These are phyloP conservation scores for Casaregolazyma lundiana DNA, from an alignment of 1,139 yeast genomes.

Conservation along the genomic window DNA sequence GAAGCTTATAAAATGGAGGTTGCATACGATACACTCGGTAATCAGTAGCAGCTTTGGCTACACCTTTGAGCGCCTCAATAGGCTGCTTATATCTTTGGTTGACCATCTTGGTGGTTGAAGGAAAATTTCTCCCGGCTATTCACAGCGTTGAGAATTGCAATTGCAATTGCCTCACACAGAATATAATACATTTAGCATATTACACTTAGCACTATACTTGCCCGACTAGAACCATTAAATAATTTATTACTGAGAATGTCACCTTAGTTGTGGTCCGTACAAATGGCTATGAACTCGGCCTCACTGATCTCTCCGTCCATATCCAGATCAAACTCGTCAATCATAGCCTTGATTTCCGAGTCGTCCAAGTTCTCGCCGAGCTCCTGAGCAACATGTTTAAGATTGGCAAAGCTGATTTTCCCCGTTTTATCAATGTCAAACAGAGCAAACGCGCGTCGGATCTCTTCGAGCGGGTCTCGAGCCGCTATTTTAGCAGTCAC, in stretches of 20 bases:
- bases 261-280: conserved; percentile 49
- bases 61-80: conserved; percentile 22
- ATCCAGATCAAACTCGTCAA: conserved; percentile 94
- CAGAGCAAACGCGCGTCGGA: conserved; percentile 79
- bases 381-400: conserved; percentile 87
- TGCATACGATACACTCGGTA: conserved; percentile 18
- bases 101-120: conserved; percentile 15
- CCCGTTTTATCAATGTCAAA: conserved; percentile 92
- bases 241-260: background rate
- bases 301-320: conserved; percentile 94
- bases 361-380: conserved; percentile 89
- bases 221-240: background rate
- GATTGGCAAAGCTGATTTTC: conserved; percentile 68
- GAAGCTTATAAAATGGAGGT: conserved; percentile 26
- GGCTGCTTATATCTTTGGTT: conserved; percentile 19
- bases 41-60: conserved; percentile 22
- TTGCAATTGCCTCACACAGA: no score
- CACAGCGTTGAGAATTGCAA: background rate
- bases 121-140: conserved; percentile 1
- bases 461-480: conserved; percentile 91
- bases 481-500: conserved; percentile 75
- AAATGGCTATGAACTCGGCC: conserved; percentile 87
- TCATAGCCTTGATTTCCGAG: conserved; percentile 93
- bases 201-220: background rate
- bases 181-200: no score